Conservation (phyloP, 1,284 basidiomycete genomes). For the Peniophora sp. region DNA sequence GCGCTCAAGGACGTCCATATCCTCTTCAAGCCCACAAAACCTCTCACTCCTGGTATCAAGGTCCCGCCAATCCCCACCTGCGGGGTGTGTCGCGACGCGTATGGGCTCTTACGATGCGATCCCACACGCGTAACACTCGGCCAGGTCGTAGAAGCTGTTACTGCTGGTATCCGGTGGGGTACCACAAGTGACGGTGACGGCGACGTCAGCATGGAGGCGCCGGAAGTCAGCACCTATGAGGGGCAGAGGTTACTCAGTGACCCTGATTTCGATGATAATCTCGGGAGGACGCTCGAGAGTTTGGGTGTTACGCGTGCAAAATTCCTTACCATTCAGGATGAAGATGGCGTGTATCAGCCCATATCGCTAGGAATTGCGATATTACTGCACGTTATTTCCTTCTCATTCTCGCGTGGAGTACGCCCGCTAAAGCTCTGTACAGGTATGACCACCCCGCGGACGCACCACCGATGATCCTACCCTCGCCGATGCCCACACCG, state of each 20-base stretch:
- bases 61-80: conserved; percentile 68
- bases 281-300: conserved; percentile 63
- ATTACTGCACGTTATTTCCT: conserved; percentile 62
- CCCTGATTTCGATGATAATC: conserved; percentile 86
- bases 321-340: conserved; percentile 83
- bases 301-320: conserved; percentile 67
- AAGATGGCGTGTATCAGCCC: conserved; percentile 73
- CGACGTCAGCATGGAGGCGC: conserved; percentile 16
- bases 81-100: conserved; percentile 83
- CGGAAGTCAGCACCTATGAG: conserved; percentile 82
- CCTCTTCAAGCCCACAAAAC: conserved; percentile 68
- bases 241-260: conserved; percentile 78
- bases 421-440: conserved; percentile 4
- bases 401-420: conserved; percentile 3
- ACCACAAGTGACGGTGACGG: conserved; percentile 17
- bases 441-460: conserved; percentile 47
- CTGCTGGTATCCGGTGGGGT: conserved; percentile 32
- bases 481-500: conserved; percentile 51
- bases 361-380: conserved; percentile 66
- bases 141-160: conserved; percentile 61
- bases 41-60: conserved; percentile 60
- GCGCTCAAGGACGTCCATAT: conserved; percentile 64
- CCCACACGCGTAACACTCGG: conserved; percentile 58
- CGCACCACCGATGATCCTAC: conserved; percentile 48
- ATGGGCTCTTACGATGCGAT: conserved; percentile 69